Evolutionary conservation across 1,139 yeast species (phyloP).

Genomic region (Blastobotrys serpentis): DNA sequence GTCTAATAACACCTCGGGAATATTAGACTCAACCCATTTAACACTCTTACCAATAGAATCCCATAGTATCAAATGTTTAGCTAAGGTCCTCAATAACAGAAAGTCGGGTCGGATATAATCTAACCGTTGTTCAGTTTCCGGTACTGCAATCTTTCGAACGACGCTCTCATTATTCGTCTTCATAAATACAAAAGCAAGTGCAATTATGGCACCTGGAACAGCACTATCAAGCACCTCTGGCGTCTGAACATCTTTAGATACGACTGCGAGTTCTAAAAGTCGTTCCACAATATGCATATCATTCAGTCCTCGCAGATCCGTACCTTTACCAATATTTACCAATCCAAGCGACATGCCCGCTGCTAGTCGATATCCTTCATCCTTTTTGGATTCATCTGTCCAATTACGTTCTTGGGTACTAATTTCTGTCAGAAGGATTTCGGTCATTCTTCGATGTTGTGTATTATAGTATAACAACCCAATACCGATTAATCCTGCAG

Average conservation of each 20-base stretch:
- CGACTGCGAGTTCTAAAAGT: conserved; percentile 58
- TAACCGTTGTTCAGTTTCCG: conserved; percentile 57
- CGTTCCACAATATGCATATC: conserved; percentile 72
- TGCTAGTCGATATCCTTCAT: conserved; percentile 83
- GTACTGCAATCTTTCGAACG: conserved; percentile 65
- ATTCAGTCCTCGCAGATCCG: conserved; percentile 56
- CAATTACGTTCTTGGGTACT: conserved; percentile 21
- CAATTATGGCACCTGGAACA: conserved; percentile 77
- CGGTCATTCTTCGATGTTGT: conserved; percentile 86
- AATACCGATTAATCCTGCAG: conserved; percentile 88
- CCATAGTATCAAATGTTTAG: conserved; percentile 79
- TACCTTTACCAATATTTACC: conserved; percentile 80
- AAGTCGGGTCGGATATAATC: conserved; percentile 83
- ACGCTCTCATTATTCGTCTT: conserved; percentile 60
- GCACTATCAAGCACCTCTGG: conserved; percentile 67
- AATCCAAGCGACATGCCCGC: conserved; percentile 89
- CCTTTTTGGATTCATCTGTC: conserved; percentile 22
- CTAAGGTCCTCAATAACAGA: conserved; percentile 64
- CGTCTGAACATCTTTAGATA: conserved; percentile 69
- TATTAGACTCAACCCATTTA: conserved; percentile 61
- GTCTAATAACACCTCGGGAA: conserved; percentile 46
- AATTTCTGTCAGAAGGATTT: conserved; percentile 51
- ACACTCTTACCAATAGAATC: conserved; percentile 51
- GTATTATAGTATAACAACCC: conserved; percentile 79
- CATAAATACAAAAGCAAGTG: conserved; percentile 71